phyloP scores from a whole-genome alignment of 768 basidiomycete genomes.

The Phaffia tasmanica region DNA sequence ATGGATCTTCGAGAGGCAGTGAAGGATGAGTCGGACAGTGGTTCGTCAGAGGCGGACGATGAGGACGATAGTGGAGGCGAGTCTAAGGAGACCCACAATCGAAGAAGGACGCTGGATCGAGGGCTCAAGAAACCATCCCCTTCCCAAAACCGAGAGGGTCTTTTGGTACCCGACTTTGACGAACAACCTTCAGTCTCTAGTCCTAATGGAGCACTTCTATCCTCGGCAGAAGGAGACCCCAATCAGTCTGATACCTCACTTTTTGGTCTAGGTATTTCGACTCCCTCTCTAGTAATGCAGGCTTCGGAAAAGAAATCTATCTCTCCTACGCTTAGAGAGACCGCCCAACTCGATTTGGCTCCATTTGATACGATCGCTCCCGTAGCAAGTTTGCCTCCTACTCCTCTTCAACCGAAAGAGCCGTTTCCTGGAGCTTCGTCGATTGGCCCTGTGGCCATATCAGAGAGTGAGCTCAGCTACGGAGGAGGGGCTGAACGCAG shows the following conservation, averaged over 20 bases:
- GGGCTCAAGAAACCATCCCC: not conserved
- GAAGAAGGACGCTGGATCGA: no score
- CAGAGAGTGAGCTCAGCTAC: constrained; percentile 41
- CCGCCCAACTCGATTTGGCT: constrained; percentile 36
- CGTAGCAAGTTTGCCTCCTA: constrained; percentile 35
- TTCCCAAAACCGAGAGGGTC: not conserved
- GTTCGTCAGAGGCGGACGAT: constrained; percentile 42
- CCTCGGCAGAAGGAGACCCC: not conserved
- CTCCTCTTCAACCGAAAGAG: constrained; percentile 16
- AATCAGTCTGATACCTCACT: no score
- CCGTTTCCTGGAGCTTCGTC: constrained; percentile 12
- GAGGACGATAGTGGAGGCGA: constrained; percentile 25
- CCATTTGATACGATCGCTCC: constrained; percentile 38
- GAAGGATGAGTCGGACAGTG: constrained; percentile 53
- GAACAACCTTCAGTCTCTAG: not conserved
- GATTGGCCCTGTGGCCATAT: constrained; percentile 26
- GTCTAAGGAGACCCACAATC: not conserved
- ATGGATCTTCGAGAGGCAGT: constrained; percentile 84
- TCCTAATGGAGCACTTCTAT: not conserved
- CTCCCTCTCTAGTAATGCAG: not conserved
- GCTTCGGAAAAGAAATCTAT: not conserved
- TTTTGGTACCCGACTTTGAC: not conserved
- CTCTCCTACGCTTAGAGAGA: not conserved
- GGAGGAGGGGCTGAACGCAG: constrained; percentile 50
- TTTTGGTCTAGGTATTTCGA: no score